Base-by-base conservation (phyloP, 2,329 filamentous ascomycete species). In the Colletotrichum camelliae region DNA sequence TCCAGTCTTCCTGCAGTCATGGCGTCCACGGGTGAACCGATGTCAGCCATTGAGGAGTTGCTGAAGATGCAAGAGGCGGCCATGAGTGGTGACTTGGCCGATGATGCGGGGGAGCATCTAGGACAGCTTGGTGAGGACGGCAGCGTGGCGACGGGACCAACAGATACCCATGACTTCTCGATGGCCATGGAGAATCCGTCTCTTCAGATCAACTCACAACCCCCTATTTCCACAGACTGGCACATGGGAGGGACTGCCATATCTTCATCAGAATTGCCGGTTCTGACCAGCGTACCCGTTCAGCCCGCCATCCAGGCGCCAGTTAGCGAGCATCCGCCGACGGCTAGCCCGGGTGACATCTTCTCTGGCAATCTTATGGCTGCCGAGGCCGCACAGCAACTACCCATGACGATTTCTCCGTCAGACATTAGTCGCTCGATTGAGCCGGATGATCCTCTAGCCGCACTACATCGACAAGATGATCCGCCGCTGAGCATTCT, bases 341-440 rank as follows among this genome's bases (percentile, higher is more conserved):
- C 74, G n/a, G 74, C 74, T n/a, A 76, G 29, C 58, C 73, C 73
- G 70, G 74, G 74, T 13, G 70, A 76, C 43, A 76, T 76, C 18
- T 76, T 76, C 21, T 57, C 80, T 12, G 67, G 43, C 29, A 77
- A 79, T 13, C 68, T 81, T 18, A 70, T 82, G 66, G 72, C 78
- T 2, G 77, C 77, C 21, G 78, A 74, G 13, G n/a, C 67, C 13
- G 78, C 77, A 10, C 75, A 81, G 21, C 33, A 79, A 3, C 79
- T 81, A 4, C 80, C 80, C n/a, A 77, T 79, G 13, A 86, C 85
- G 2, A 78, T 87, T 29, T 85, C 85, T n/a, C 82, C 84, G 7
- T 84, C 85, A 21, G 85, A 84, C 48, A 84, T 87, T 16, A 84
- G 80, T 55, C 81, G 80, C 48, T 80, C 80, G 6, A 76, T 79